Evolutionary conservation across 306 rosid species (phyloP).

Genomic region (Prosopis cineraria): DNA sequence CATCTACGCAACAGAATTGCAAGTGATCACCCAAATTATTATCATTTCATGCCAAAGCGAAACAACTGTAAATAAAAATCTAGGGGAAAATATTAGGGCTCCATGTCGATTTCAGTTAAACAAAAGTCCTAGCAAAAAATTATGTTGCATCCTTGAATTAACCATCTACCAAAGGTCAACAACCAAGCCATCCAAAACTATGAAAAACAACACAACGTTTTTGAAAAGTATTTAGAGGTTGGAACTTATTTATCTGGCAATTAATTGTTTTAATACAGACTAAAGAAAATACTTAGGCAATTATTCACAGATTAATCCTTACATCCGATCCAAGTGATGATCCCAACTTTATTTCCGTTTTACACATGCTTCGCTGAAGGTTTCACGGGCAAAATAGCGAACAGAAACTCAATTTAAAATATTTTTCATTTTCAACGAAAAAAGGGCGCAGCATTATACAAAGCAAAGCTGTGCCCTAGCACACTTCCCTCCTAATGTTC

Average conservation of each 20-base stretch:
- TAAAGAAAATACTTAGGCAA: not conserved
- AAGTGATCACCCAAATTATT: not conserved
- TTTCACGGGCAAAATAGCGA: not conserved
- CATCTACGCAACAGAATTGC: not conserved
- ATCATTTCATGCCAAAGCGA: conserved; percentile 1
- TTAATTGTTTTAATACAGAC: not conserved
- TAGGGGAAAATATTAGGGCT: not conserved
- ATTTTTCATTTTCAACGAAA: not conserved
- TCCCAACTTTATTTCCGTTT: not conserved
- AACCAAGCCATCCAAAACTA: not conserved
- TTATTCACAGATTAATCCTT: not conserved
- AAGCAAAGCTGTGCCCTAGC: not conserved
- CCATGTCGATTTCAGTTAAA: not conserved
- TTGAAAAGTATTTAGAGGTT: not conserved
- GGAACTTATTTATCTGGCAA: not conserved
- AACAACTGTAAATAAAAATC: not conserved
- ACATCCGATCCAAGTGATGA: not conserved
- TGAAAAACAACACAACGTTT: not conserved
- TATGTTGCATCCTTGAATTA: not conserved
- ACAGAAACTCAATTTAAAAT: not conserved
- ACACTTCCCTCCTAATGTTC: not conserved
- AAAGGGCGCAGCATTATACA: not conserved
- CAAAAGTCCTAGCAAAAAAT: not conserved
- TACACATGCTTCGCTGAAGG: not conserved
- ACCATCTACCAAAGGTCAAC: not conserved